Percentiles rank a stretch among this genome's conserved stretches.
Conservation (phyloP, 345 rosid species). For the Turritis glabra region DNA sequence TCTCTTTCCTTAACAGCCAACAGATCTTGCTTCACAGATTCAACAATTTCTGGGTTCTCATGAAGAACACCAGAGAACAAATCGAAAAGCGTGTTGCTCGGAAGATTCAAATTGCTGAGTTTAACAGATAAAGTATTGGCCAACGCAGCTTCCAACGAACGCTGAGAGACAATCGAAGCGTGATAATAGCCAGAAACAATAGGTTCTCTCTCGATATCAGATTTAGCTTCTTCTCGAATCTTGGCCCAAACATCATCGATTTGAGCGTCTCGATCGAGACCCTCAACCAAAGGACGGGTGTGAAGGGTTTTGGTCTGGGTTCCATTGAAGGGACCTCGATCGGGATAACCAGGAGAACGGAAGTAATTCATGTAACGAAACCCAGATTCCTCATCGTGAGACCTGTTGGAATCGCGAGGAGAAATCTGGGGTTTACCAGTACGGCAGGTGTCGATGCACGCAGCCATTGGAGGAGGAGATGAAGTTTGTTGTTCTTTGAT, state of each 20-base stretch:
- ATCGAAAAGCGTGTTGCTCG: slow-evolving; percentile 57
- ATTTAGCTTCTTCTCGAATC: slow-evolving; percentile 66
- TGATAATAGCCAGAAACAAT: slow-evolving; percentile 66
- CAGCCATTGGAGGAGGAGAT: slow-evolving; percentile 50
- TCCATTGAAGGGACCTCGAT: slow-evolving; percentile 38
- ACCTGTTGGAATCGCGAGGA: slow-evolving; percentile 48
- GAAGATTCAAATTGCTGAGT: slow-evolving; percentile 62
- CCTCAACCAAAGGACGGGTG: slow-evolving; percentile 25
- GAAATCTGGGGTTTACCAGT: slow-evolving; percentile 48
- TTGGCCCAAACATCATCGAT: slow-evolving; percentile 55
- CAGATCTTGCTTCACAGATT: slow-evolving; percentile 60
- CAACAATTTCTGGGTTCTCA: slow-evolving; percentile 50
- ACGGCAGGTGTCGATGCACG: slow-evolving; percentile 66
- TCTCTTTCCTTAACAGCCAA: slow-evolving; percentile 74
- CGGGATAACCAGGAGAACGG: slow-evolving; percentile 44
- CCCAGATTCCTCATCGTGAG: slow-evolving; percentile 44
- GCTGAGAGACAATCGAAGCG: slow-evolving; percentile 62
- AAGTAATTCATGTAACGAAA: slow-evolving; percentile 41
- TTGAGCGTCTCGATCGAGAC: slow-evolving; percentile 30
- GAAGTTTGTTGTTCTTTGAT: neutral
- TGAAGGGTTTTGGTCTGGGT: slow-evolving; percentile 44
- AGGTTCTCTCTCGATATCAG: slow-evolving; percentile 67
- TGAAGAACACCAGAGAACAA: slow-evolving; percentile 59
- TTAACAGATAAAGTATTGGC: slow-evolving; percentile 72
- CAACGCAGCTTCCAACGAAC: slow-evolving; percentile 63